Base-by-base conservation (phyloP, 2,329 filamentous ascomycete genomes). In the Xylaria digitata region DNA sequence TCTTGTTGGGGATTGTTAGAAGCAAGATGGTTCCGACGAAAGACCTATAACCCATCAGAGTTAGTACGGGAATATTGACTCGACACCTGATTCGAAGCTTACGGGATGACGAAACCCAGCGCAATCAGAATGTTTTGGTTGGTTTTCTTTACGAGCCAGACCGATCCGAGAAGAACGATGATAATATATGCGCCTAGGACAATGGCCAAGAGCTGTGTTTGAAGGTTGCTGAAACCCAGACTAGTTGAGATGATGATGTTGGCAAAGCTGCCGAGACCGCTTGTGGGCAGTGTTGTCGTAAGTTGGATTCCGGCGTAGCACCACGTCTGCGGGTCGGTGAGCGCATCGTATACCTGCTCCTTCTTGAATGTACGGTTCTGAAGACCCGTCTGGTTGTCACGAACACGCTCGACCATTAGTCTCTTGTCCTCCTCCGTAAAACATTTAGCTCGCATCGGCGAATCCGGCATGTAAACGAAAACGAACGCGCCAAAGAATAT, bases 171-270 rank as follows among this genome's bases (percentile, higher is more conserved):
- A 1, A 94, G 82, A 3, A 93, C 86, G 54, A 90, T 81, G 67
- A 94, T 92, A 72, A 93, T 93, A 71, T 91, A 91, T 45, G 86
- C 87, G 5, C 91, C 91, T 0, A 92, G 81, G 0, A 93, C 91
- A 89, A 94, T 93, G 45, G 90, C 86, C 26, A 94, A 80, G 1
- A 94, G 81, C 78, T 93, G 91, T 0, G 91, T 92, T 77, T 94
- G 80, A 6, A 93, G 81, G 0, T 82, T 80, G 0, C 80, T 84
- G 73, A 93, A 94, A 0, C 89, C 80, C 65, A 94, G 89, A n/a
- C 83, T 82, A 62, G 84, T 86, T 7, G 70, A 71, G 78, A 94
- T 92, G 72, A 94, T 90, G 72, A 94, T 90, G 69, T 90, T 90
- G 61, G 90, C 88, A 75, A 93, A 94, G 0, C 88, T 88, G 6